phyloP scores from a whole-genome alignment of 2,329 filamentous ascomycete genomes.

The Exophiala mesophila region DNA sequence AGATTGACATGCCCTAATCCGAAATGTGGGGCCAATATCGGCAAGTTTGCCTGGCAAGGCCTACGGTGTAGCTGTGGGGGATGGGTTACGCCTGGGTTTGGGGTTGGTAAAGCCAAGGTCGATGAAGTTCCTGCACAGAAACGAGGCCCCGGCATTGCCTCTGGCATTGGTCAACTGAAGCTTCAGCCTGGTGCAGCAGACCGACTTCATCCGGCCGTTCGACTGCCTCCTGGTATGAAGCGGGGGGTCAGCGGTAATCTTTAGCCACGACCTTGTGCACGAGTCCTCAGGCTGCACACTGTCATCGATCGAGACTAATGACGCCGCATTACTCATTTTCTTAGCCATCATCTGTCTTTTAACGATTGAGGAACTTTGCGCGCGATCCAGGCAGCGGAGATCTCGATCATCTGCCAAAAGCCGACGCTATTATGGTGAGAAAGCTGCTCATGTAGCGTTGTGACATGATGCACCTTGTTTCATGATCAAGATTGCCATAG shows the following conservation, averaged over 20 bases:
- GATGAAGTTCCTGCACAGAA: conserved; percentile 55
- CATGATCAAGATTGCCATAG: no score
- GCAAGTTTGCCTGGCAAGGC: conserved; percentile 94
- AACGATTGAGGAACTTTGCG: no score
- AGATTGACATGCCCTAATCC: conserved; percentile 74
- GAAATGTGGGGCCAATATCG: conserved; percentile 76
- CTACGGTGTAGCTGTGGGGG: conserved; percentile 85
- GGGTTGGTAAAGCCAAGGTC: conserved; percentile 72
- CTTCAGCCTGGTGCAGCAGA: neutral
- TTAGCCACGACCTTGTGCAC: no score
- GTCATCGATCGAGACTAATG: no score
- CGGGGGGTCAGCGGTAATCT: conserved; percentile 17
- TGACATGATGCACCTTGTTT: no score
- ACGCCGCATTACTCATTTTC: no score
- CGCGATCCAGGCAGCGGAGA: no score
- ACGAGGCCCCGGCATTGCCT: neutral
- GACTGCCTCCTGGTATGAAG: conserved; percentile 26
- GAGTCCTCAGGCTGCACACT: no score
- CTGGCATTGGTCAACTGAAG: neutral
- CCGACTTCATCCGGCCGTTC: conserved; percentile 6
- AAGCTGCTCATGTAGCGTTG: no score
- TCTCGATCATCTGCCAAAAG: no score
- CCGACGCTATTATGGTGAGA: no score
- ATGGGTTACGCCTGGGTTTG: conserved; percentile 90
- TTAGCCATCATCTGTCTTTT: no score